Percentiles rank a stretch among this genome's conserved stretches.
Conservation (phyloP, 1,139 yeast species). For the Nadsonia starkeyi-henricii region DNA sequence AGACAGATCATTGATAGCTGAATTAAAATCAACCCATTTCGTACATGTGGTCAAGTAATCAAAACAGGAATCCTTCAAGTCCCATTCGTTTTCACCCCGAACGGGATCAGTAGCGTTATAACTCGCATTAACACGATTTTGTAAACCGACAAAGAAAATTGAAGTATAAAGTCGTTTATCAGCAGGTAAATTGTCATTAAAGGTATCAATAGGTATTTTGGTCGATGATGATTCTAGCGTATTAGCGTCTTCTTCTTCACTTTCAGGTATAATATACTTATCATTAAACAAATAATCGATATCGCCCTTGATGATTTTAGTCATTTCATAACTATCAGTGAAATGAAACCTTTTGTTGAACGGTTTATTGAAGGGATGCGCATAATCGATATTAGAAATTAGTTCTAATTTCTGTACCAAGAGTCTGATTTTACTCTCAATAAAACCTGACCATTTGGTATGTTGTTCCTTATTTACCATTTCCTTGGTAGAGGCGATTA, state of each 20-base stretch:
- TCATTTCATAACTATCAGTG: conserved; percentile 40
- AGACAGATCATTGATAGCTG: neutral
- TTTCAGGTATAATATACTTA: neutral
- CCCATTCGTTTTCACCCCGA: neutral
- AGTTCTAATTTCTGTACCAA: conserved; percentile 72
- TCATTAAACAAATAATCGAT: neutral
- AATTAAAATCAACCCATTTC: neutral
- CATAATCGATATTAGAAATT: conserved; percentile 57
- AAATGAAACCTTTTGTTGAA: conserved; percentile 41
- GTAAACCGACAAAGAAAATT: neutral
- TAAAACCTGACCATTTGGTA: conserved; percentile 80
- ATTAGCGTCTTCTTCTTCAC: neutral
- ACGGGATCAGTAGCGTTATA: neutral
- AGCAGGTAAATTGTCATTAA: neutral
- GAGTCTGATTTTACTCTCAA: conserved; percentile 73
- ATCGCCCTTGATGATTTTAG: conserved; percentile 11
- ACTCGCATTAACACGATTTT: neutral
- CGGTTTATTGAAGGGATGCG: conserved; percentile 82
- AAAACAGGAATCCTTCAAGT: neutral
- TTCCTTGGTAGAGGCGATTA: conserved; percentile 64
- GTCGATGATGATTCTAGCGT: neutral
- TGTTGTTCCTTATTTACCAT: conserved; percentile 52
- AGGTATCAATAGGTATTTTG: neutral
- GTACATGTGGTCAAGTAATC: neutral
- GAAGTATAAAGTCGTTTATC: neutral